phyloP scores from a whole-genome alignment of 2,329 filamentous ascomycete species.

The Verticillium dahliae region DNA sequence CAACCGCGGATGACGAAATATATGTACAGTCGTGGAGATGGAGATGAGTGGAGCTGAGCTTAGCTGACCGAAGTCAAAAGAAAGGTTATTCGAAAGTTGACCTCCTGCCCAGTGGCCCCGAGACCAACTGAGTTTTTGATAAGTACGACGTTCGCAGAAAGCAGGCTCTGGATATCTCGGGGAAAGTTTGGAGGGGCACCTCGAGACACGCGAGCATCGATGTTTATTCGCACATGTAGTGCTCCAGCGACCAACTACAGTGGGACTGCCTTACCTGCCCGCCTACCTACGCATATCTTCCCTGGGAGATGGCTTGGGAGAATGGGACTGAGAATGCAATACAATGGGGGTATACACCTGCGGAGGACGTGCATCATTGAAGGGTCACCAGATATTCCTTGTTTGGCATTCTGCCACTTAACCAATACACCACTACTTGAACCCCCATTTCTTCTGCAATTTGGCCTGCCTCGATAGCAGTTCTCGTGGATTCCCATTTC shows the following conservation, averaged over 20 bases:
- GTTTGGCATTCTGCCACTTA: too few relatives aligned
- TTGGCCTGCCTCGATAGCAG: too few relatives aligned
- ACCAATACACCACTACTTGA: too few relatives aligned
- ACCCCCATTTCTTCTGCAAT: too few relatives aligned
- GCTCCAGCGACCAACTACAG: not conserved
- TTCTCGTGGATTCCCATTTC: too few relatives aligned
- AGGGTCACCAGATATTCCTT: too few relatives aligned
- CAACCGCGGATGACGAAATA: constrained; percentile 4
- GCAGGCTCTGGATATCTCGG: not conserved
- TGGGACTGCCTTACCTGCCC: not conserved
- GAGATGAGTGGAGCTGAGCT: not conserved
- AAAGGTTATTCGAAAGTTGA: not conserved
- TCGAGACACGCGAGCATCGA: constrained; percentile 1
- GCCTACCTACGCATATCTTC: too few relatives aligned
- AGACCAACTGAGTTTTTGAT: not conserved
- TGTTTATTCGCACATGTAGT: not conserved
- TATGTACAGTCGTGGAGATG: constrained; percentile 5
- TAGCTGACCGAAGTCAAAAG: not conserved
- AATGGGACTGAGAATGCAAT: too few relatives aligned
- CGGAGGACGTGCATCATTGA: too few relatives aligned
- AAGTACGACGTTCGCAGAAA: not conserved
- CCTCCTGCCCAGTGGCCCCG: not conserved
- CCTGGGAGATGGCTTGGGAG: not conserved
- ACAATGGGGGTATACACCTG: too few relatives aligned
- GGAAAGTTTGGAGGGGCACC: constrained; percentile 9